Conservation (phyloP, 805 yeast genomes). For the Candida tallmaniae region DNA sequence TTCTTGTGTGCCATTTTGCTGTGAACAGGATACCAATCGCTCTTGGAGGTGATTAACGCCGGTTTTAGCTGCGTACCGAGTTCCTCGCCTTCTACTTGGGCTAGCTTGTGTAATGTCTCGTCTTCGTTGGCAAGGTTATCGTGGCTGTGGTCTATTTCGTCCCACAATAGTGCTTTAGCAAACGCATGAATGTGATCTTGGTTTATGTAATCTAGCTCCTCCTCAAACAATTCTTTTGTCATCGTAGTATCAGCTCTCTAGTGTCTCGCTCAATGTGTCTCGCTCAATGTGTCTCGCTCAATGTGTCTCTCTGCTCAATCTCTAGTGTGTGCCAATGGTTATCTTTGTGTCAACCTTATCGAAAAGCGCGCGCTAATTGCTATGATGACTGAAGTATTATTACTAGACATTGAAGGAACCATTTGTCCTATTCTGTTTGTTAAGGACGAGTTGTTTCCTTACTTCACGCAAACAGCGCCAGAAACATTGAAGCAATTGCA, state of each 20-base stretch:
- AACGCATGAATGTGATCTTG: slow-evolving; percentile 35
- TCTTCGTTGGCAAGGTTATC: not conserved
- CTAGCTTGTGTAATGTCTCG: not conserved
- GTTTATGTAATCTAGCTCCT: slow-evolving; percentile 24
- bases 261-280: not conserved
- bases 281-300: too few relatives aligned
- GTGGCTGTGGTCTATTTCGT: slow-evolving; percentile 21
- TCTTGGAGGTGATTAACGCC: slow-evolving; percentile 19
- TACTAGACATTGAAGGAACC: slow-evolving; percentile 85
- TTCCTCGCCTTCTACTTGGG: slow-evolving; percentile 1
- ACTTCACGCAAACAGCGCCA: slow-evolving; percentile 54
- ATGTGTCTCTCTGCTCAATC: too few relatives aligned
- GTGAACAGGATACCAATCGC: slow-evolving; percentile 24
- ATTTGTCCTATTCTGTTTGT: slow-evolving; percentile 90
- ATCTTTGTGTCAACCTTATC: too few relatives aligned
- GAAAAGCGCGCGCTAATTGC: not conserved
- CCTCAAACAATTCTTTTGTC: slow-evolving; percentile 7
- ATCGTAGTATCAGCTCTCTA: not conserved
- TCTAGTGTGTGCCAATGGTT: too few relatives aligned
- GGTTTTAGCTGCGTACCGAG: slow-evolving; percentile 6
- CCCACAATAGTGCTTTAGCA: slow-evolving; percentile 38
- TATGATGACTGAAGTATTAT: slow-evolving; percentile 3
- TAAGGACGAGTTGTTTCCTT: slow-evolving; percentile 73
- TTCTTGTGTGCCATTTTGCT: slow-evolving; percentile 5
- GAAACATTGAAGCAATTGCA: slow-evolving; percentile 21